Evolutionary conservation across 768 basidiomycete genomes (phyloP).

Genomic region (Nidularia sp.): DNA sequence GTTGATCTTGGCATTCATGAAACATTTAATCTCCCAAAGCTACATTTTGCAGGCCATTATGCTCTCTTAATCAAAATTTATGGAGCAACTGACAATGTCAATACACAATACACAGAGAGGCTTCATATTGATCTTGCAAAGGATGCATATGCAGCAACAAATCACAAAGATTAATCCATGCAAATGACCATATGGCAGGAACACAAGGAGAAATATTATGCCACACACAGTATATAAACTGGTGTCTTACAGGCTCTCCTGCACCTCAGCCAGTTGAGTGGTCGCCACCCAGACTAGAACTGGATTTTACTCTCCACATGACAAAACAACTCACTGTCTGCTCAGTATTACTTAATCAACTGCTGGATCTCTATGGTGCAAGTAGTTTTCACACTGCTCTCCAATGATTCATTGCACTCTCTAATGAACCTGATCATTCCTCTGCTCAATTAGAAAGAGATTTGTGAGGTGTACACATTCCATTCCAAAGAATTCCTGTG

Average conservation of each 20-base stretch:
- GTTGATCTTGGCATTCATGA: slow-evolving; percentile 22
- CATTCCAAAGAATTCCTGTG: slow-evolving; percentile 15
- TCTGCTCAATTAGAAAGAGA: slow-evolving; percentile 6
- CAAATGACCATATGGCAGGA: slow-evolving; percentile 37
- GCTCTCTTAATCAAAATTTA: slow-evolving; percentile 15
- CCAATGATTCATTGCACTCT: slow-evolving; percentile 13
- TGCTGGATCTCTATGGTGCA: slow-evolving; percentile 18
- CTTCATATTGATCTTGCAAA: slow-evolving; percentile 39
- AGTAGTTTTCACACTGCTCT: slow-evolving; percentile 16
- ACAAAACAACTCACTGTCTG: slow-evolving; percentile 16
- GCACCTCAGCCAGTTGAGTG: not conserved
- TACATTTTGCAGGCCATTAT: slow-evolving; percentile 34
- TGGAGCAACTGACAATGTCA: slow-evolving; percentile 34
- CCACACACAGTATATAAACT: slow-evolving; percentile 16
- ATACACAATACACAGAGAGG: slow-evolving; percentile 33
- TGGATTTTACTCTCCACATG: slow-evolving; percentile 9
- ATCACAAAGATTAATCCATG: slow-evolving; percentile 25
- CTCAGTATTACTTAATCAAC: slow-evolving; percentile 10
- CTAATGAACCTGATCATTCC: slow-evolving; percentile 10
- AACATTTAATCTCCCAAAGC: slow-evolving; percentile 39
- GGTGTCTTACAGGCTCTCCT: slow-evolving; percentile 8
- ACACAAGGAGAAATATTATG: slow-evolving; percentile 19
- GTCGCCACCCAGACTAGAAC: slow-evolving; percentile 6
- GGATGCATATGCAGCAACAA: slow-evolving; percentile 27
- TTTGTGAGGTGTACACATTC: slow-evolving; percentile 8